Conservation (phyloP, 139 green algal species). For the Pseudopediastrum boryanum region DNA sequence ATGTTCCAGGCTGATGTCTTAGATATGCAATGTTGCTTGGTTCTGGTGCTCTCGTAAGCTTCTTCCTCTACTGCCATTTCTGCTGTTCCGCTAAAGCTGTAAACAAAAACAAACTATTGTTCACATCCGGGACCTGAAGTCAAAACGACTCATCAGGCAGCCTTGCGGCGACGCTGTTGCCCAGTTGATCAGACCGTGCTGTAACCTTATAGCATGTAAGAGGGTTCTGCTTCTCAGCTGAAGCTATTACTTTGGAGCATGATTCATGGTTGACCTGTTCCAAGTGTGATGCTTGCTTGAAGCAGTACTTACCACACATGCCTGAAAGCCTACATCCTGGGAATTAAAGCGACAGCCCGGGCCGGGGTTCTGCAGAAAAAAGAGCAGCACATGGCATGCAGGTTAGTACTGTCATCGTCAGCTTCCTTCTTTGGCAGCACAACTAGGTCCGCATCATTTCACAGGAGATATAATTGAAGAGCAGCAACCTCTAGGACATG, state of each 20-base stretch:
- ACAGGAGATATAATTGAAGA: not conserved
- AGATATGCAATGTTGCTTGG: no score
- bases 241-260: not conserved
- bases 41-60: no score
- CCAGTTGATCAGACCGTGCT: not conserved
- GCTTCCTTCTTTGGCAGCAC: not conserved
- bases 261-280: no score
- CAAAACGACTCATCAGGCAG: not conserved
- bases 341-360: not conserved
- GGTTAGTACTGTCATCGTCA: not conserved
- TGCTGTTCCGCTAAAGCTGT: no score
- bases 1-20: no score
- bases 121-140: not conserved
- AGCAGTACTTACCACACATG: slow-evolving; percentile 42
- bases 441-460: not conserved
- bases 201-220: not conserved
- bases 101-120: not conserved
- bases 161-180: not conserved
- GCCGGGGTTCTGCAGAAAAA: not conserved
- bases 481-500: slow-evolving; percentile 13
- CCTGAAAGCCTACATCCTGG: slow-evolving; percentile 45
- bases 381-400: not conserved
- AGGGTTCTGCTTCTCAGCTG: not conserved
- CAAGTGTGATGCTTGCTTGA: not conserved
- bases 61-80: no score